Evolutionary conservation across 139 green algal genomes (phyloP).

Genomic region (Volvox africanus): DNA sequence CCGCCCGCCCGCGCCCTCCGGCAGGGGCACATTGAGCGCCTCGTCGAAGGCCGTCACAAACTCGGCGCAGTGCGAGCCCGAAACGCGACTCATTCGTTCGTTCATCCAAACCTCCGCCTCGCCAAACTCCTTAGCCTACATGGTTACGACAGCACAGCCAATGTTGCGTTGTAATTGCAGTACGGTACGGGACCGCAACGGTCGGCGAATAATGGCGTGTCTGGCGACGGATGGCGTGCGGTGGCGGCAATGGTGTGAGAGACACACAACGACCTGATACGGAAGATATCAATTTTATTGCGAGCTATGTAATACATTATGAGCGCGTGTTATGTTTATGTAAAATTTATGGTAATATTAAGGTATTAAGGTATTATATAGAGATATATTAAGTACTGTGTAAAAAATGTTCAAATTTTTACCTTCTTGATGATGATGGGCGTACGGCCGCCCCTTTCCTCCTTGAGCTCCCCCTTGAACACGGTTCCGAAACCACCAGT

Average conservation of each 20-base stretch:
- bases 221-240: no score
- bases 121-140: slow-evolving; percentile 95
- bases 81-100: slow-evolving; percentile 88
- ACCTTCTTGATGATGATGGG: slow-evolving; percentile 86
- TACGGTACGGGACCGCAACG: neutral
- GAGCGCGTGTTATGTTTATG: no score
- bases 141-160: slow-evolving; percentile 1
- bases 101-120: slow-evolving; percentile 99
- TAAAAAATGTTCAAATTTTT: no score
- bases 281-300: no score
- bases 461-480: slow-evolving; percentile 77
- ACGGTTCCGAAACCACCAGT: slow-evolving; percentile 95
- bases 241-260: no score
- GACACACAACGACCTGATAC: no score
- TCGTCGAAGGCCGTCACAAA: slow-evolving; percentile 94
- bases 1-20: slow-evolving; percentile 1
- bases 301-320: no score
- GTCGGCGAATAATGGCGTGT: neutral
- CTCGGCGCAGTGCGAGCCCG: slow-evolving; percentile 69
- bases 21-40: slow-evolving; percentile 3
- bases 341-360: no score
- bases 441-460: slow-evolving; percentile 54
- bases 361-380: no score
- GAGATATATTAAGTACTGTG: no score
- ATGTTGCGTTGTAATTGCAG: neutral